Base-by-base conservation (phyloP, 139 green algal species). In the Nannochloris sp. region DNA sequence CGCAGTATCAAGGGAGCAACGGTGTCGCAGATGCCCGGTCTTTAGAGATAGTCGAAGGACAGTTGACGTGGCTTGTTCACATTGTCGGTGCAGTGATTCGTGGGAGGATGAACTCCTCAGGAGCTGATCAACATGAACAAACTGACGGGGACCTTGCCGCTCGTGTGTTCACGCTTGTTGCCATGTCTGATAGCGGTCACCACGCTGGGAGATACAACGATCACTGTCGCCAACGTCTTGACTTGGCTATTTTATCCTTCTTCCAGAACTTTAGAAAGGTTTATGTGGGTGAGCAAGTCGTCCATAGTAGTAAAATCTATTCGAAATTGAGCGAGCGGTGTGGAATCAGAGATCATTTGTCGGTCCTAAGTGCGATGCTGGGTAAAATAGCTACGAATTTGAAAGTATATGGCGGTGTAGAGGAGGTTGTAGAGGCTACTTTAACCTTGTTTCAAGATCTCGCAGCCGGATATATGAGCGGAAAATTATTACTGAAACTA, bases 51-150 rank as follows among this genome's bases (percentile, higher is more conserved):
- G 65, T 97, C 42, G 93, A 99, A 77, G 91, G 93, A 8, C 91
- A 96, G 83, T 80, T 98, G 4, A 96, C 93, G 6, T 99, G 93
- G 93, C 81, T 99, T 39, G 87, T 96, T 44, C 90, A 97, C 77
- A 97, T 99, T 66, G 79, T 97, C 4, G 85, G 85, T 9, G 83
- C 87, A 24, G 81, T 98, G 35, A 77, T 98, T 29, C 80, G 86
- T 23, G 93, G 93, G 1, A 74, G 93, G 6, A 78, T 96, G 25
- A 87, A 75, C 39, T 72, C 42, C 46, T 53, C 70, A 64, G 64
- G 66, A 6, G 69, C 70, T 14, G 69, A 77, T 29, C 55, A 42
- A 6, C 82, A 94, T 79, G 93, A 99, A 71, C 68, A 74, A 9
- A 84, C 93, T n/a, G 93, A 99, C 46, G 93, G 90, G 1, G 92